Evolutionary conservation across 1,139 yeast genomes (phyloP).

Genomic region (Geotrichum fermentans): DNA sequence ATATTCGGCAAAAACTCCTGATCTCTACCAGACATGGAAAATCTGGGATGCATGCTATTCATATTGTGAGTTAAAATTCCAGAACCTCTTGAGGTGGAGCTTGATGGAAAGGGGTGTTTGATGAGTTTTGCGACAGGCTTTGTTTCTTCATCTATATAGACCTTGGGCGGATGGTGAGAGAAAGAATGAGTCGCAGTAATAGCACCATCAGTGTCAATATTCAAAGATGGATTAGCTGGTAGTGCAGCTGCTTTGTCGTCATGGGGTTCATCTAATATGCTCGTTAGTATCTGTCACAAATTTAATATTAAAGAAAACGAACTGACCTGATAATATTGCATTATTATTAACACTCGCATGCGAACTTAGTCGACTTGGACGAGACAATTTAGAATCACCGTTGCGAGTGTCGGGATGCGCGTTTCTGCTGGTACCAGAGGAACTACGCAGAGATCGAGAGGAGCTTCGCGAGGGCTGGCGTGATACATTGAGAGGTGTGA

Average conservation of each 20-base stretch:
- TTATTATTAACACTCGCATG: conserved; percentile 7
- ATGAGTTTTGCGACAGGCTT: background rate
- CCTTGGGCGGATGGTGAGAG: background rate
- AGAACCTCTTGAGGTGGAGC: background rate
- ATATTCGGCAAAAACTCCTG: background rate
- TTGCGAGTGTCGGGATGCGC: background rate
- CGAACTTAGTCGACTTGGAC: conserved; percentile 1
- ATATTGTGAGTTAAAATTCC: conserved; percentile 1
- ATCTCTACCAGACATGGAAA: background rate
- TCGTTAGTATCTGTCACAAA: conserved; percentile 1
- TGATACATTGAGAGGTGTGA: background rate
- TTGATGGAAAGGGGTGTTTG: background rate
- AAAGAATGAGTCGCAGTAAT: too few species aligned
- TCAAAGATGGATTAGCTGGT: background rate
- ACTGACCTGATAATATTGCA: background rate
- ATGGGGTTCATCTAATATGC: conserved; percentile 5
- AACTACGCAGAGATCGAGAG: too few species aligned
- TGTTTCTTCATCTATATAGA: background rate
- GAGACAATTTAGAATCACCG: too few species aligned
- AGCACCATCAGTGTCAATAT: too few species aligned
- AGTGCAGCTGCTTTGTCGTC: conserved; percentile 2
- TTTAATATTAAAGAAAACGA: background rate
- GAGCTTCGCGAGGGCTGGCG: background rate
- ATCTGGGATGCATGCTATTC: background rate
- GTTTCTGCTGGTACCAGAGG: conserved; percentile 1